A percentile compares a stretch with the other conserved stretches of the same genome.
phyloP scores from a whole-genome alignment of 2,329 filamentous ascomycete species.

The Penicillium sp. region DNA sequence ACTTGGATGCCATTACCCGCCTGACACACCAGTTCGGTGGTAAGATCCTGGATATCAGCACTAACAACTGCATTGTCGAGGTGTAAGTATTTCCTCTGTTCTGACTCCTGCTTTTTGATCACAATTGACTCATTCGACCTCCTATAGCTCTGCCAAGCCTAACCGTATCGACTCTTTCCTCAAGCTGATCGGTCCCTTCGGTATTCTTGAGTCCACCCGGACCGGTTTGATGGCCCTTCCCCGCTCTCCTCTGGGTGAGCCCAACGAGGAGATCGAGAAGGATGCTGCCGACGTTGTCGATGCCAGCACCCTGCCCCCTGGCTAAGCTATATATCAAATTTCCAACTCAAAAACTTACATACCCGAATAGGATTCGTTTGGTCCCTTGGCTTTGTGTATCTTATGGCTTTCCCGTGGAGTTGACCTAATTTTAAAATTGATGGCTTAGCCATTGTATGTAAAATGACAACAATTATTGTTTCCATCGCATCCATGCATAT shows the following conservation, averaged over 20 bases:
- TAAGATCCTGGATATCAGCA: slow-evolving; percentile 97
- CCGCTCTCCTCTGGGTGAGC: slow-evolving; percentile 79
- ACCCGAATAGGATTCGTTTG: slow-evolving; percentile 24
- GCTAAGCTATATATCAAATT: slow-evolving; percentile 53
- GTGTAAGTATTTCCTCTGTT: slow-evolving; percentile 62
- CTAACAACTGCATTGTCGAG: slow-evolving; percentile 97
- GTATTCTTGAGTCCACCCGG: slow-evolving; percentile 91
- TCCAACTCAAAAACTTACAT: slow-evolving; percentile 25
- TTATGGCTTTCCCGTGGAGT: slow-evolving; percentile 13
- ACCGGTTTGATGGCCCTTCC: slow-evolving; percentile 97
- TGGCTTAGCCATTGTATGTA: slow-evolving; percentile 14
- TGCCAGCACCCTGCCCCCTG: slow-evolving; percentile 87
- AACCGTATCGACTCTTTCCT: slow-evolving; percentile 94
- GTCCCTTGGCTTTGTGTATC: slow-evolving; percentile 14
- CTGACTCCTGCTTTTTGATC: not conserved
- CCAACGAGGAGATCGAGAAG: slow-evolving; percentile 72
- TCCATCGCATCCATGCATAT: not conserved
- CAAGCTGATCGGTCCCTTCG: slow-evolving; percentile 91
- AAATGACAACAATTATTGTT: slow-evolving; percentile 12
- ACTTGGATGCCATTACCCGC: slow-evolving; percentile 93
- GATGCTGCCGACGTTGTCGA: slow-evolving; percentile 95
- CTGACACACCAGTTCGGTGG: slow-evolving; percentile 96
- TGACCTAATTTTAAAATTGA: slow-evolving; percentile 10
- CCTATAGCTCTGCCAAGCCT: slow-evolving; percentile 78
- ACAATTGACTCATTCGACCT: slow-evolving; percentile 8